Conservation (phyloP, 1,139 yeast genomes). For the Oligophagozyma castellii region DNA sequence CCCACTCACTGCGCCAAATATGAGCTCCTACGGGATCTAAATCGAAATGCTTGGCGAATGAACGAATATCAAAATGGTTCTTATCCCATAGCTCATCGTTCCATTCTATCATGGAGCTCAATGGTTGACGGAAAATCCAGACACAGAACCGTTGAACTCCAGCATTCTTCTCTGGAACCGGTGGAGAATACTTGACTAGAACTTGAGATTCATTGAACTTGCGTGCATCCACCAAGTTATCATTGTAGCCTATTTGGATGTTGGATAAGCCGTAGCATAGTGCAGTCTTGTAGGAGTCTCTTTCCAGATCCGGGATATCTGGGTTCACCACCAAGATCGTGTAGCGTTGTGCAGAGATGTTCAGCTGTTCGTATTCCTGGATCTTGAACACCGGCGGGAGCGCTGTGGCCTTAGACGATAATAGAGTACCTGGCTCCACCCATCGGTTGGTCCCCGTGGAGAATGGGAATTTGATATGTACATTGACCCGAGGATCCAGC, state of each 20-base stretch:
- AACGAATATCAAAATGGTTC: conserved; percentile 56
- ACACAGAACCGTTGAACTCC: conserved; percentile 72
- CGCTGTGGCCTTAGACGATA: conserved; percentile 61
- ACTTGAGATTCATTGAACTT: conserved; percentile 30
- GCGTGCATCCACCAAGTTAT: conserved; percentile 43
- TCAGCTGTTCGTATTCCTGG: conserved; percentile 54
- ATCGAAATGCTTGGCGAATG: conserved; percentile 39
- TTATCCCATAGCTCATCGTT: conserved; percentile 20
- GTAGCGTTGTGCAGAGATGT: conserved; percentile 35
- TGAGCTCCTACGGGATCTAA: conserved; percentile 81
- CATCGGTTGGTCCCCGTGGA: conserved; percentile 49
- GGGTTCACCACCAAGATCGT: conserved; percentile 80
- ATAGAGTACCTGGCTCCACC: conserved; percentile 65
- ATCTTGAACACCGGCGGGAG: conserved; percentile 65
- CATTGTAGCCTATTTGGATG: conserved; percentile 44
- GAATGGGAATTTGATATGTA: conserved; percentile 57
- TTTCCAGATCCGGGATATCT: conserved; percentile 68
- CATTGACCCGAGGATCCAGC: conserved; percentile 67
- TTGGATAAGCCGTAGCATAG: conserved; percentile 72
- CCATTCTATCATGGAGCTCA: conserved; percentile 2
- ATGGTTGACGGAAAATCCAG: conserved; percentile 79
- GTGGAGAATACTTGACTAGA: conserved; percentile 50
- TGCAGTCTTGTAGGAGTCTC: conserved; percentile 57
- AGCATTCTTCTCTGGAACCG: conserved; percentile 80
- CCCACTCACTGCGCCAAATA: conserved; percentile 81